A percentile compares a stretch with the other conserved stretches of the same genome.
These are phyloP conservation scores for Giardia muris DNA, from an alignment of 208 protist species.

Conservation along the genomic window DNA sequence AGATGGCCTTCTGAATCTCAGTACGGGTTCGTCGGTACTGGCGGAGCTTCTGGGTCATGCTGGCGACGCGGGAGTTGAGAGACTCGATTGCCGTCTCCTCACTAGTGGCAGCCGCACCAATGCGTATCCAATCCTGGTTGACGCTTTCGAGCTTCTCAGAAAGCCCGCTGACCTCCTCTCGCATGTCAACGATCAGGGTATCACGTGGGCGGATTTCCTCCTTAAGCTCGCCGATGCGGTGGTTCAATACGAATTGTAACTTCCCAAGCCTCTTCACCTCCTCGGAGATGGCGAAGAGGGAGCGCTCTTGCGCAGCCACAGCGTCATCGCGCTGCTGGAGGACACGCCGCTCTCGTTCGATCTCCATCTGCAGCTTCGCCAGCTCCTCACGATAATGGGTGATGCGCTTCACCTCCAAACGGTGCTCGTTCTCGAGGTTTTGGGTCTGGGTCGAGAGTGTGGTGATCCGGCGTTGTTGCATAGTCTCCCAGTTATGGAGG, in stretches of 20 bases:
- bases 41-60: background rate
- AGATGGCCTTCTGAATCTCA: background rate
- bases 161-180: background rate
- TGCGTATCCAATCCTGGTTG: background rate
- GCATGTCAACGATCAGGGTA: slow-evolving; percentile 12
- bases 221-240: background rate
- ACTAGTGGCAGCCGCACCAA: background rate
- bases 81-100: background rate
- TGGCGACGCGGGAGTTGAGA: background rate
- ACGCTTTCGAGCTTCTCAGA: background rate
- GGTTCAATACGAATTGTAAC: background rate
- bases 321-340: background rate
- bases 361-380: background rate
- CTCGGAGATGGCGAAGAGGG: background rate
- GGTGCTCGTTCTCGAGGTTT: background rate
- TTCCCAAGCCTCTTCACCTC: background rate
- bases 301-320: background rate
- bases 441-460: background rate
- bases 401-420: background rate
- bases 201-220: slow-evolving; percentile 15
- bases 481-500: background rate
- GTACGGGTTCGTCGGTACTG: background rate
- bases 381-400: background rate
- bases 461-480: background rate
- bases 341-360: background rate